These are phyloP conservation scores for Serendipita sp. DNA, from an alignment of 768 basidiomycete species.

Conservation along the genomic window DNA sequence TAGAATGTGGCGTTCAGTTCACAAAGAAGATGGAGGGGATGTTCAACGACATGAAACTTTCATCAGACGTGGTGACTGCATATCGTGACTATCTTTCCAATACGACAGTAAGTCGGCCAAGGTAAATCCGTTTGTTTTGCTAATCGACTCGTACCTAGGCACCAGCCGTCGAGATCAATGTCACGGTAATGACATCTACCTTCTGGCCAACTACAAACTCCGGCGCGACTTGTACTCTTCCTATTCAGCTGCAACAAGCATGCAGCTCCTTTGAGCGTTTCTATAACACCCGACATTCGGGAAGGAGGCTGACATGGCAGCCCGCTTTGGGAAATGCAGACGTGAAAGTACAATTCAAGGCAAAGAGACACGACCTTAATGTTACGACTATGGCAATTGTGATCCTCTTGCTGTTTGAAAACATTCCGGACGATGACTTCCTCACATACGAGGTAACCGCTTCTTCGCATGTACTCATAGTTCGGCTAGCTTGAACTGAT, in stretches of 20 bases:
- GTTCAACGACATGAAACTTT: conserved; percentile 94
- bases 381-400: conserved; percentile 80
- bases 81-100: conserved; percentile 48
- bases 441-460: conserved; percentile 51
- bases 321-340: conserved; percentile 81
- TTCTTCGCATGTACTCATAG: neutral
- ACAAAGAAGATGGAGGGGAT: conserved; percentile 97
- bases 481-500: neutral
- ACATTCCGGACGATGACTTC: conserved; percentile 44
- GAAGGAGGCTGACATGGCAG: conserved; percentile 84
- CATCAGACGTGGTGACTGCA: conserved; percentile 58
- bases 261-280: conserved; percentile 73
- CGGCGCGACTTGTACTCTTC: conserved; percentile 45
- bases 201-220: conserved; percentile 82
- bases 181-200: conserved; percentile 90
- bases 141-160: conserved; percentile 27
- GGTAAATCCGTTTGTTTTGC: conserved; percentile 4
- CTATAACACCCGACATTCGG: conserved; percentile 78
- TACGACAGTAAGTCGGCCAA: conserved; percentile 34
- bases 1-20: conserved; percentile 92
- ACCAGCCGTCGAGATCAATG: conserved; percentile 62
- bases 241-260: conserved; percentile 42
- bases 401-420: conserved; percentile 76
- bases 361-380: conserved; percentile 72
- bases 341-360: conserved; percentile 65